phyloP scores from a whole-genome alignment of 1,139 yeast genomes.

The Suhomyces bribrorum region DNA sequence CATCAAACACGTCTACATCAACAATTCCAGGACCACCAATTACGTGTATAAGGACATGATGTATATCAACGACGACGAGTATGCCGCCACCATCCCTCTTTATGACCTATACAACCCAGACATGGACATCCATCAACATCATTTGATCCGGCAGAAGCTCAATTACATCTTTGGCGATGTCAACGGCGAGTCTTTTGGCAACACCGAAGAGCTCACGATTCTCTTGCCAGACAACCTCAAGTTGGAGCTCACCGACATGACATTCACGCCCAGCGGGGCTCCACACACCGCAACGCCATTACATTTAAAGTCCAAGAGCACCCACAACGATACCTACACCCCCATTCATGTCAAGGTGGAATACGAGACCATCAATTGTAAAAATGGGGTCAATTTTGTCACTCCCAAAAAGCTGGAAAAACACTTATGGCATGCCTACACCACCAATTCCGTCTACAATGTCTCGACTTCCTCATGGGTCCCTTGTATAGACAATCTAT shows the following conservation, averaged over 20 bases:
- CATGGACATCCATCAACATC: constrained; percentile 58
- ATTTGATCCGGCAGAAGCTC: constrained; percentile 62
- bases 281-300: constrained; percentile 39
- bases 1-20: constrained; percentile 64
- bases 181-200: constrained; percentile 36
- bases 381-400: constrained; percentile 74
- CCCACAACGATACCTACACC: constrained; percentile 52
- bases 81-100: constrained; percentile 29
- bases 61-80: constrained; percentile 38
- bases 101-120: constrained; percentile 47
- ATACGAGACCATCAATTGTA: constrained; percentile 65
- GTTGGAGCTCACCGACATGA: constrained; percentile 58
- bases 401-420: constrained; percentile 46
- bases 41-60: constrained; percentile 43
- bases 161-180: constrained; percentile 60
- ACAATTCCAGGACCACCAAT: constrained; percentile 38
- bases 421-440: constrained; percentile 78
- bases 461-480: constrained; percentile 93
- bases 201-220: constrained; percentile 72
- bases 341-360: constrained; percentile 74
- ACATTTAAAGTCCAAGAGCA: constrained; percentile 36
- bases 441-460: constrained; percentile 75
- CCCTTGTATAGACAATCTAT: constrained; percentile 88
- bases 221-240: constrained; percentile 71
- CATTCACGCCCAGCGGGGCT: constrained; percentile 47